Evolutionary conservation across 2,329 filamentous ascomycete species (phyloP), one percentile per base, ranked within the genome.

Genomic region (Thermothelomyces thermophilus): DNA sequence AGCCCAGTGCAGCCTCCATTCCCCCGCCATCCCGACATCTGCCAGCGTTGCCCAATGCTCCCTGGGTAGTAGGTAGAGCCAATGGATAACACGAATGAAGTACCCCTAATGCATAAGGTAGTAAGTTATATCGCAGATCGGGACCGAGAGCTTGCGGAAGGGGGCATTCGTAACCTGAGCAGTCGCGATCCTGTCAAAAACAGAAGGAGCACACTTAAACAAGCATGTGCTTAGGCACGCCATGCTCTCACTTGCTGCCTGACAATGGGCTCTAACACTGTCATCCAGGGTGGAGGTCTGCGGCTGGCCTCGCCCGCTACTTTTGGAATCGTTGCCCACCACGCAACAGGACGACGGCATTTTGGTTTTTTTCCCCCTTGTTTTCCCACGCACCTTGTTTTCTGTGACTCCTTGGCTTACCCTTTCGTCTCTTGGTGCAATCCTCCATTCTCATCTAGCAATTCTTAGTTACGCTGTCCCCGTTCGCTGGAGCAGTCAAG

Each of bases 401-500:
- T 36, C 28, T 33, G 26, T 46, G 14, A 20, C 36, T 48, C 19
- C 41, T 49, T 50, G 26, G 39, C 43, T 40, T 43, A 34, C 19
- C 41, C 31, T 45, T 47, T 30, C 22, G 17, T 45, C 47, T 50
- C 50, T 48, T 26, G 46, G 28, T 26, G 35, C 34, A 11, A 6
- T 16, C 41, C 33, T 47, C 46, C 44, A 50, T 46, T 43, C 42
- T 55, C 44, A 41, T 53, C 44, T 16, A 51, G 24, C 46, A 48
- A 36, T 37, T 48, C 20, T 53, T 46, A 50, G 14, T 41, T 16
- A 20, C 19, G 33, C 26, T 10, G 33, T 16, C 17, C 24, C 16
- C 13, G 2, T 39, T 11, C 31, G 10, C 10, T 22, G 7, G 4
- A 36, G 6, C 39, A n/a, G n/a, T 44, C 47, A 66, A 74, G 8